These are phyloP conservation scores for Hypoxylon lenormandii DNA, from an alignment of 495 filamentous ascomycete species.

Conservation along the genomic window DNA sequence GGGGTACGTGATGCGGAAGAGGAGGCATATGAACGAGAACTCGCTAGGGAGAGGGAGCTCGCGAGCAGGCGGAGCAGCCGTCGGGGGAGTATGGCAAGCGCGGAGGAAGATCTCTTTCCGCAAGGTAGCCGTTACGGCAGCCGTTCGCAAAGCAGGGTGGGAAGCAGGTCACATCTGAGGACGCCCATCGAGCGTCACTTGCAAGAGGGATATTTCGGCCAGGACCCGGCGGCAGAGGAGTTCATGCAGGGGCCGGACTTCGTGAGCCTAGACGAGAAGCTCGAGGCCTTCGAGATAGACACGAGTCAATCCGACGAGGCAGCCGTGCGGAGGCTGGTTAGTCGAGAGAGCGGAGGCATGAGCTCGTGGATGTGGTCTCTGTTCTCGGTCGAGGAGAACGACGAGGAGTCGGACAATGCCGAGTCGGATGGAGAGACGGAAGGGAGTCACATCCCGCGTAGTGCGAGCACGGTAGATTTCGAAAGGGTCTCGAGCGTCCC, in stretches of 20 bases:
- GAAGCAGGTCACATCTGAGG: constrained; percentile 55
- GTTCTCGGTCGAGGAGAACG: constrained; percentile 74
- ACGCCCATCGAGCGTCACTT: constrained; percentile 53
- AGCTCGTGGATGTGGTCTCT: constrained; percentile 83
- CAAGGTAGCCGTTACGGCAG: constrained; percentile 60
- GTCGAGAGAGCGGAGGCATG: constrained; percentile 73
- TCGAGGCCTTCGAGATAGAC: constrained; percentile 56
- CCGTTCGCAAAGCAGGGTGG: constrained; percentile 59
- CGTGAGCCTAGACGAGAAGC: constrained; percentile 65
- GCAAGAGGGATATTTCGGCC: constrained; percentile 62
- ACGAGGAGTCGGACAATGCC: constrained; percentile 62
- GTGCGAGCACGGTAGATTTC: constrained; percentile 49
- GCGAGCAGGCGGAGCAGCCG: constrained; percentile 53
- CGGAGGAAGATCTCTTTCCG: constrained; percentile 56
- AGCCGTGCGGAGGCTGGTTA: constrained; percentile 64
- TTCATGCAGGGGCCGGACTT: constrained; percentile 69
- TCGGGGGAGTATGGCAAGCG: constrained; percentile 48
- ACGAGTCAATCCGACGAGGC: constrained; percentile 66
- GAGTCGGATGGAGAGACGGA: constrained; percentile 57
- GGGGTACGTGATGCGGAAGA: constrained; percentile 64
- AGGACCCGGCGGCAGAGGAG: constrained; percentile 49
- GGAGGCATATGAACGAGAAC: constrained; percentile 58
- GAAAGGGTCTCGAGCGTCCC: constrained; percentile 43
- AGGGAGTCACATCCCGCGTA: constrained; percentile 48
- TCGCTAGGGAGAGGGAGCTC: constrained; percentile 54